phyloP scores from a whole-genome alignment of 2,329 filamentous ascomycete genomes.

The Nemania sp. region DNA sequence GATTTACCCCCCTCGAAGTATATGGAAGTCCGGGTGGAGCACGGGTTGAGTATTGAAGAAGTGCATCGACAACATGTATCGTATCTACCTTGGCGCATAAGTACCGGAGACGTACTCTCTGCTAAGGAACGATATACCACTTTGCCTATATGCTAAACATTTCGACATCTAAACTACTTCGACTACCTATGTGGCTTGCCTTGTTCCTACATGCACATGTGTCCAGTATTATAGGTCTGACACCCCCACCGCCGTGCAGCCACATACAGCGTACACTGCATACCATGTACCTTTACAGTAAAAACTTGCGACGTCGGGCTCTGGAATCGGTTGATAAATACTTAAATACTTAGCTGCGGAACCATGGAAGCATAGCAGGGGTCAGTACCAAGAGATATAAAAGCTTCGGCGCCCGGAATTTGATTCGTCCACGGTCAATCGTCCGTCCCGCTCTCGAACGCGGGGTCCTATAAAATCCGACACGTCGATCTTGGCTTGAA shows the following conservation, averaged over 20 bases:
- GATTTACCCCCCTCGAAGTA: constrained; percentile 1
- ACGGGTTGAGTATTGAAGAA: background rate
- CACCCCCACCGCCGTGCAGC: background rate
- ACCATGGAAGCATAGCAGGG: background rate
- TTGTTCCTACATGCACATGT: background rate
- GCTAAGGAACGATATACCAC: background rate
- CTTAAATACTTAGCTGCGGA: no score
- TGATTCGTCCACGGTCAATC: background rate
- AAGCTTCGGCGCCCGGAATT: background rate
- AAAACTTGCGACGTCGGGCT: background rate
- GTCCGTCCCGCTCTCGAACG: constrained; percentile 3
- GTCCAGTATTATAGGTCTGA: background rate
- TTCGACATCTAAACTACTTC: background rate
- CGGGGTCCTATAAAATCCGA: constrained; percentile 12
- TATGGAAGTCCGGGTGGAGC: constrained; percentile 28
- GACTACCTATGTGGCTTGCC: background rate
- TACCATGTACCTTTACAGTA: background rate
- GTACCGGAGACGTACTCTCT: background rate
- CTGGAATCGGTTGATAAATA: background rate
- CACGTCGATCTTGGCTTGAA: background rate
- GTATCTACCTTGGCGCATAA: background rate
- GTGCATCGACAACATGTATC: background rate
- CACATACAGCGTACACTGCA: background rate
- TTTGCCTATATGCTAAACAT: background rate
- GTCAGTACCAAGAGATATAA: background rate